Evolutionary conservation across 73 alveolate species (phyloP).

Genomic region (Paramecium primaurelia): DNA sequence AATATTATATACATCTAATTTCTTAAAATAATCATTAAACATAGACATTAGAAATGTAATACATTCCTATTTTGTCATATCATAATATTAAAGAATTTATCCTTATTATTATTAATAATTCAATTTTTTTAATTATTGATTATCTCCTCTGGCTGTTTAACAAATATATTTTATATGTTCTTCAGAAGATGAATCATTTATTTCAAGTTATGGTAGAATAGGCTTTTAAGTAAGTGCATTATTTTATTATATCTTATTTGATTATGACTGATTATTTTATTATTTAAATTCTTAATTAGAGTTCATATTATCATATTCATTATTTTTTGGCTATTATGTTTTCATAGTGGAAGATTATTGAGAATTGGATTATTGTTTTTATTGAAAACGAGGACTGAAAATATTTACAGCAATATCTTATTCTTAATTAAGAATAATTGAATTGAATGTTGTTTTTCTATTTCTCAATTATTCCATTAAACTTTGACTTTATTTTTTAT

Average conservation of each 20-base stretch:
- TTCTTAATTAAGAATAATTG: slow-evolving; percentile 11
- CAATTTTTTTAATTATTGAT: not conserved
- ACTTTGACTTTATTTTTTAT: slow-evolving; percentile 9
- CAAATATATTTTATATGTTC: not conserved
- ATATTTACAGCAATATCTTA: not conserved
- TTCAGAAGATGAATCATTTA: not conserved
- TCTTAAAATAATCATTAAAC: not conserved
- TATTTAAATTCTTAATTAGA: not conserved
- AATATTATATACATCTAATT: not conserved
- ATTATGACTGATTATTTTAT: not conserved
- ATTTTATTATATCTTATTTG: not conserved
- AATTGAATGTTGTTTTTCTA: slow-evolving; percentile 39
- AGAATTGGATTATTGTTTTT: not conserved
- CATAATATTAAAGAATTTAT: not conserved
- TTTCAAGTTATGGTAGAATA: not conserved
- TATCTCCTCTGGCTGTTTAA: not conserved
- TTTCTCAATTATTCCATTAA: slow-evolving; percentile 52
- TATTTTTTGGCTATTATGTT: not conserved
- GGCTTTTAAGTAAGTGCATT: not conserved
- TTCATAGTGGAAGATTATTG: not conserved
- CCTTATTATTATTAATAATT: not conserved
- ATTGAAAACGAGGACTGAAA: not conserved
- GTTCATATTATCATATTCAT: not conserved
- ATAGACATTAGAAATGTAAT: not conserved
- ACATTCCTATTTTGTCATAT: not conserved